Evolutionary conservation across 169 alveolate genomes (phyloP).

Genomic region (Ichthyophthirius multifiliis): DNA sequence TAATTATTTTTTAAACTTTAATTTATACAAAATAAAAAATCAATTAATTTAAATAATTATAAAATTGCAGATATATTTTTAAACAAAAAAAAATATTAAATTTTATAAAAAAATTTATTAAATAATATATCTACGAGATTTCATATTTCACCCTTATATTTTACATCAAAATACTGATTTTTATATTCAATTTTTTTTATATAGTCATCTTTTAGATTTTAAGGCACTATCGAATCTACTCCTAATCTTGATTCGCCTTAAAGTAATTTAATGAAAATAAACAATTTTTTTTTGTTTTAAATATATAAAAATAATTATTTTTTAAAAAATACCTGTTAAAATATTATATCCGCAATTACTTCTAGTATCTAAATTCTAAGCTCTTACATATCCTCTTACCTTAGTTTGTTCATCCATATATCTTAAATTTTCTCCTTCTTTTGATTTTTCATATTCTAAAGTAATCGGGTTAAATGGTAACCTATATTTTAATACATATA

Average conservation of each 20-base stretch:
- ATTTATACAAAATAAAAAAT: no score
- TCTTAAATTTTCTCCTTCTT: constrained; percentile 70
- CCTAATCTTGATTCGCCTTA: constrained; percentile 36
- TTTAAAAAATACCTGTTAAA: constrained; percentile 59
- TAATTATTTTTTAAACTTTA: no score
- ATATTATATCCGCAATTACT: constrained; percentile 79
- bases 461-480: constrained; percentile 84
- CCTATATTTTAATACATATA: constrained; percentile 37
- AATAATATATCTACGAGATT: no score
- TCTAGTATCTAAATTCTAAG: constrained; percentile 77
- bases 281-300: neutral
- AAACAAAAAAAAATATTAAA: no score
- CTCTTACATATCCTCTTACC: constrained; percentile 77
- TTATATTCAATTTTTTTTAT: constrained; percentile 20
- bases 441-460: constrained; percentile 71
- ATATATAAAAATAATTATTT: neutral
- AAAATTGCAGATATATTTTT: no score
- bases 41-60: no score
- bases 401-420: constrained; percentile 78
- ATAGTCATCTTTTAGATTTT: constrained; percentile 15
- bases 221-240: constrained; percentile 32
- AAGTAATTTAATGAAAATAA: neutral
- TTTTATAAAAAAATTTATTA: no score
- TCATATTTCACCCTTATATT: constrained; percentile 10
- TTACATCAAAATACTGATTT: constrained; percentile 26